These are phyloP conservation scores for Heliosperma pusillum DNA, from an alignment of 148 eudicot genomes.

Conservation along the genomic window DNA sequence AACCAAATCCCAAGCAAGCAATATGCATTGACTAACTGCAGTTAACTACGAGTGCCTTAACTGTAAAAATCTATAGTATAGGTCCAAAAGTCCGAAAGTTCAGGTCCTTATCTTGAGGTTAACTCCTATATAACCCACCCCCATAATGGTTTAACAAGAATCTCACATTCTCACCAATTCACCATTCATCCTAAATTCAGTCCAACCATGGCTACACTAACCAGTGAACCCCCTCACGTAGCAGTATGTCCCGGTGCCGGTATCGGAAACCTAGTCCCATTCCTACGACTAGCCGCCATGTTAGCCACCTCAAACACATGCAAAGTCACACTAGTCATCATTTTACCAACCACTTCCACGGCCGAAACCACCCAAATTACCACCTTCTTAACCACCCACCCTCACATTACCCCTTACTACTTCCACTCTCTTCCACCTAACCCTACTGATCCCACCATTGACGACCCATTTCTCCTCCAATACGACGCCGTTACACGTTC, in stretches of 20 bases:
- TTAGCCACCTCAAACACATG: constrained; percentile 16
- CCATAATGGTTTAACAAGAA: no score
- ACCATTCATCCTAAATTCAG: no score
- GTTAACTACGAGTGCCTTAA: no score
- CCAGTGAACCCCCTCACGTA: constrained; percentile 9
- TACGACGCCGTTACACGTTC: constrained; percentile 32
- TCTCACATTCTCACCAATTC: no score
- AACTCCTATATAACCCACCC: no score
- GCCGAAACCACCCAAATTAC: constrained; percentile 26
- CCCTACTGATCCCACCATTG: neutral
- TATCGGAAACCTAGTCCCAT: constrained; percentile 34
- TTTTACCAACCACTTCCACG: constrained; percentile 16
- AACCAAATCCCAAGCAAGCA: no score
- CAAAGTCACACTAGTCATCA: constrained; percentile 20
- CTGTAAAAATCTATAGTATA: no score
- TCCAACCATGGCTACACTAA: neutral
- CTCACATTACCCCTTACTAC: constrained; percentile 17
- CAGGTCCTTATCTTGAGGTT: no score
- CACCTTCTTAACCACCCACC: constrained; percentile 29
- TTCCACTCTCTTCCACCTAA: constrained; percentile 14
- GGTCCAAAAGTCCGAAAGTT: no score
- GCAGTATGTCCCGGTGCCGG: constrained; percentile 32
- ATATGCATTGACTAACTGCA: no score
- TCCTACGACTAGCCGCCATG: constrained; percentile 33
- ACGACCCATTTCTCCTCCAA: constrained; percentile 33